Percentiles rank a stretch among this genome's conserved stretches.
These are phyloP conservation scores for Rhizopus sp. DNA, from an alignment of 371 early-diverging fungal species.

Conservation along the genomic window DNA sequence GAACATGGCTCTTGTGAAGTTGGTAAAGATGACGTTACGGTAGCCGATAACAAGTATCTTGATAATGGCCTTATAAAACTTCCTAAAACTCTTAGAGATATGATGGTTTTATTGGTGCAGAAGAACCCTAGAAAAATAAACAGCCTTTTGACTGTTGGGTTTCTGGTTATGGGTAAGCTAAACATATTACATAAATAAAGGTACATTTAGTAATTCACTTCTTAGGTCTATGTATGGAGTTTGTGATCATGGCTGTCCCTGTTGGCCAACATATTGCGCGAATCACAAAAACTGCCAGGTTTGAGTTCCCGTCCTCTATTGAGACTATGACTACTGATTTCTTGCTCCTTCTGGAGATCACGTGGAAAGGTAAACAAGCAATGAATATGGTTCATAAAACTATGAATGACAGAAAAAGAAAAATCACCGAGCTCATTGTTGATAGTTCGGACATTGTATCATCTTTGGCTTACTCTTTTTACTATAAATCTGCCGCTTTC, in stretches of 20 bases:
- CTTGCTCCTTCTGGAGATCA: constrained; percentile 2
- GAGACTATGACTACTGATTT: not conserved
- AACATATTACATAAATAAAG: too few species aligned
- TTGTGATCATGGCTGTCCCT: constrained; percentile 3
- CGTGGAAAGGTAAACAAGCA: constrained; percentile 2
- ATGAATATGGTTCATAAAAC: not conserved
- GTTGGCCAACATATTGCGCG: not conserved
- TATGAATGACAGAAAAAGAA: constrained; percentile 2
- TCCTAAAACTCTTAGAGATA: constrained; percentile 16
- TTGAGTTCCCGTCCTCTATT: not conserved
- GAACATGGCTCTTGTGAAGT: constrained; percentile 16
- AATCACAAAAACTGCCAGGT: constrained; percentile 9
- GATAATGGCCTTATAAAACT: constrained; percentile 10
- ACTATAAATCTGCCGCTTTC: too few species aligned
- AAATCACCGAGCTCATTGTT: not conserved
- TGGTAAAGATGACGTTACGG: constrained; percentile 3
- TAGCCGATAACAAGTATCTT: constrained; percentile 5
- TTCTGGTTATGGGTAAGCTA: constrained; percentile 14
- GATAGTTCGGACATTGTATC: too few species aligned
- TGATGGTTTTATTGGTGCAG: not conserved
- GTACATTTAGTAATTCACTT: constrained; percentile 1
- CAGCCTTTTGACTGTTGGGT: constrained; percentile 7
- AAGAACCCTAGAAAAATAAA: constrained; percentile 9
- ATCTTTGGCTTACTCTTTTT: too few species aligned
- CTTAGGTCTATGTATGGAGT: constrained; percentile 4